Conservation (phyloP, 2,329 filamentous ascomycete genomes). For the Aspergillus pseudonomiae region DNA sequence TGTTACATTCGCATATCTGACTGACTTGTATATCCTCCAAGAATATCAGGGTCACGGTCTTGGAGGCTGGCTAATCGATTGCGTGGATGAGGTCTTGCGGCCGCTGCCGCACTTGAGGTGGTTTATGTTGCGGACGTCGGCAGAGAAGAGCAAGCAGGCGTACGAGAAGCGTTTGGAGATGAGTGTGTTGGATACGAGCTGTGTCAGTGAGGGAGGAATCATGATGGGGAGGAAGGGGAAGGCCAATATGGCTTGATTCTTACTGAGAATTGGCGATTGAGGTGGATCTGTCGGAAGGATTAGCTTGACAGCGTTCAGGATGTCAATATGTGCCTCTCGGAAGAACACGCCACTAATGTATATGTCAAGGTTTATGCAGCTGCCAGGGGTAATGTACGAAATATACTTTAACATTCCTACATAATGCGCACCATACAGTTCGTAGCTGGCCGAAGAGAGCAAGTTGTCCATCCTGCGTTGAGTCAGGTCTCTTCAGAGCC, state of each 20-base stretch:
- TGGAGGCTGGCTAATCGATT: constrained; percentile 66
- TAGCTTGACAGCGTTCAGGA: not conserved
- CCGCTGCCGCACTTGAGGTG: constrained; percentile 64
- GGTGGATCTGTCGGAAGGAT: not conserved
- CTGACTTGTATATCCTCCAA: constrained; percentile 67
- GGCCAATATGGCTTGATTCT: constrained; percentile 11
- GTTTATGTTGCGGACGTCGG: constrained; percentile 51
- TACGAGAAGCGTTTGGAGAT: constrained; percentile 28
- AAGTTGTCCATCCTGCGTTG: not conserved
- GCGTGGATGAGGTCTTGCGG: constrained; percentile 59
- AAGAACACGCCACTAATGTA: not conserved
- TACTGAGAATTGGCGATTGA: not conserved
- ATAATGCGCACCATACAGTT: too few species aligned
- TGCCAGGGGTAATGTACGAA: too few species aligned
- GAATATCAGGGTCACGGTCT: constrained; percentile 65
- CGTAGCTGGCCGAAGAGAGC: too few species aligned
- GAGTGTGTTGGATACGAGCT: constrained; percentile 24
- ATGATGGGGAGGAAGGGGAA: constrained; percentile 16
- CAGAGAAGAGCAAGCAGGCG: constrained; percentile 20
- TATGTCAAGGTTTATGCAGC: not conserved
- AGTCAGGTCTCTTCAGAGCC: not conserved
- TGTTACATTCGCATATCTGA: constrained; percentile 69
- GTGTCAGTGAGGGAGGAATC: constrained; percentile 14
- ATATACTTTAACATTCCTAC: too few species aligned
- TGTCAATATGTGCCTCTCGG: not conserved